A percentile compares a stretch with the other conserved stretches of the same genome.
Evolutionary conservation across 495 filamentous ascomycete species (phyloP).

Genomic region (Filosporella fistucella): DNA sequence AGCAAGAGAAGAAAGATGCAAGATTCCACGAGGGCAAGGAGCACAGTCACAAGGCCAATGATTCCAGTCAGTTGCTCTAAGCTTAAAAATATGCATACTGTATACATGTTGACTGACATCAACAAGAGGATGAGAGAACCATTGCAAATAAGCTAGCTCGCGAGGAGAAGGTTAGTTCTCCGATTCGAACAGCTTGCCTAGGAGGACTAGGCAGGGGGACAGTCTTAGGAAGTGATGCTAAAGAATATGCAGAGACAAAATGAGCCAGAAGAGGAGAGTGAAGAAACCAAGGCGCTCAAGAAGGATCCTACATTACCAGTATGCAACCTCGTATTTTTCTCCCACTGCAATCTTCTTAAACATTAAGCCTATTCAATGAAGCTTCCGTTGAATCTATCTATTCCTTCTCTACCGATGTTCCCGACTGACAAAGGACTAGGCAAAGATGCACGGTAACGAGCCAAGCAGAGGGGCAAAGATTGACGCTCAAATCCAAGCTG

Average conservation of each 20-base stretch:
- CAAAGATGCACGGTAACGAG: constrained; percentile 64
- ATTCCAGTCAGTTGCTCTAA: constrained; percentile 55
- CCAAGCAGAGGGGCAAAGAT: constrained; percentile 69
- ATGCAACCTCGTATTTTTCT: constrained; percentile 7
- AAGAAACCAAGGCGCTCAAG: constrained; percentile 17
- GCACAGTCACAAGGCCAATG: constrained; percentile 61
- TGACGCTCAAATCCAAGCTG: constrained; percentile 62
- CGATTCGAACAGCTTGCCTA: not conserved
- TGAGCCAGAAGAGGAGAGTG: constrained; percentile 16
- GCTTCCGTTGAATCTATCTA: not conserved
- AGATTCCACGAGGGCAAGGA: constrained; percentile 64
- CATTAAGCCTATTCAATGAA: not conserved
- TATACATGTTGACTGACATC: not conserved
- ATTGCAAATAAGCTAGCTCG: constrained; percentile 46
- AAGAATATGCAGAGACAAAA: constrained; percentile 11
- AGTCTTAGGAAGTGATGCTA: too few species aligned
- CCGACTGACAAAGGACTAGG: constrained; percentile 36
- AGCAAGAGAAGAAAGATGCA: constrained; percentile 31
- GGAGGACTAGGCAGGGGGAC: too few species aligned
- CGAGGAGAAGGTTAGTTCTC: constrained; percentile 19
- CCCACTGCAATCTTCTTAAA: not conserved
- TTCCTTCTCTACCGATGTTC: not conserved
- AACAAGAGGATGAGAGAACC: constrained; percentile 68
- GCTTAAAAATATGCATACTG: not conserved
- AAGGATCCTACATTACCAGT: constrained; percentile 21